A percentile compares a stretch with the other conserved stretches of the same genome.
phyloP scores from a whole-genome alignment of 768 basidiomycete species.

The Galerina marginata region DNA sequence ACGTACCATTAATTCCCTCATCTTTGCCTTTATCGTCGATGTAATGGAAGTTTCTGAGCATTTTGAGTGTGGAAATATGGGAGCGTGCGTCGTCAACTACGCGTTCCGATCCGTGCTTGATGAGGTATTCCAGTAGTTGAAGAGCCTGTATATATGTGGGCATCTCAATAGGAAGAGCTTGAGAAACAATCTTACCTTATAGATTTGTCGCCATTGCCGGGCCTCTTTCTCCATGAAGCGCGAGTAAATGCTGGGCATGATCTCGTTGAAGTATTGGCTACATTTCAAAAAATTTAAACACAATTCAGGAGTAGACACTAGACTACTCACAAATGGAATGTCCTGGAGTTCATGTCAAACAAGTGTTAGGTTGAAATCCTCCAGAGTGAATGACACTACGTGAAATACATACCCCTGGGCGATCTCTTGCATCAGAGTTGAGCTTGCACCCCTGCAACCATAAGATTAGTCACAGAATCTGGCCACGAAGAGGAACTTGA shows the following conservation, averaged over 20 bases:
- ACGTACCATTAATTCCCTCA: slow-evolving; percentile 93
- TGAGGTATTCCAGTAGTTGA: slow-evolving; percentile 92
- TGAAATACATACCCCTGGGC: slow-evolving; percentile 76
- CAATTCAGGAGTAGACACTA: slow-evolving; percentile 6
- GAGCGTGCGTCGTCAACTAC: slow-evolving; percentile 97
- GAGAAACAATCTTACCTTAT: slow-evolving; percentile 69
- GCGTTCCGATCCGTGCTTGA: slow-evolving; percentile 97
- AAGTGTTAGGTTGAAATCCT: not conserved
- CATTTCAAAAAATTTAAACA: slow-evolving; percentile 1
- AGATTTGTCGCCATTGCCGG: slow-evolving; percentile 97
- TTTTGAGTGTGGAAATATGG: slow-evolving; percentile 94
- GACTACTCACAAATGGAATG: slow-evolving; percentile 90
- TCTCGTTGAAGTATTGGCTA: slow-evolving; percentile 98
- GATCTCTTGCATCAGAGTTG: slow-evolving; percentile 98
- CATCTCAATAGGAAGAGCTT: not conserved
- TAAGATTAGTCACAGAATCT: not conserved
- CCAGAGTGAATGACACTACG: not conserved
- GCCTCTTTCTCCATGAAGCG: slow-evolving; percentile 99
- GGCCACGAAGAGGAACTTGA: not conserved
- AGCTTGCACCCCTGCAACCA: slow-evolving; percentile 87
- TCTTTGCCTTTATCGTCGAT: slow-evolving; percentile 99
- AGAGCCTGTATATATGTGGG: slow-evolving; percentile 60
- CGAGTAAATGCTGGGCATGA: slow-evolving; percentile 96
- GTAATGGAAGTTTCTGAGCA: slow-evolving; percentile 97
- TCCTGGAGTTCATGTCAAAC: slow-evolving; percentile 50